Conservation (phyloP, 768 basidiomycete genomes). For the Psilocybe subaeruginosa region DNA sequence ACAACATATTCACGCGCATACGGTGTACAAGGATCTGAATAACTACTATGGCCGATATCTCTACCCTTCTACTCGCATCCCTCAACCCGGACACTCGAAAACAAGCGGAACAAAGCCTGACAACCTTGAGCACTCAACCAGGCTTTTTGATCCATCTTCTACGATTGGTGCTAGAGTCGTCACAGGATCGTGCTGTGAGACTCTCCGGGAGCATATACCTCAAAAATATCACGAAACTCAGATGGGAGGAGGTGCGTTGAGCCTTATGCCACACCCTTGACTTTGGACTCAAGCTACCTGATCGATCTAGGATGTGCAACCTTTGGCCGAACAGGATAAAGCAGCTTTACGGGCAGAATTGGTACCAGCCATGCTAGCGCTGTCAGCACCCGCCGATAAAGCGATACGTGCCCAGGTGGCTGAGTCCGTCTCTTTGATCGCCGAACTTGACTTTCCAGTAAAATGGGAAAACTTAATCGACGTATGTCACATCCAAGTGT, state of each 20-base stretch:
- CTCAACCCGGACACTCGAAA: conserved; percentile 71
- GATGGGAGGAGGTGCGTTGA: conserved; percentile 83
- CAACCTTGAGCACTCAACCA: conserved; percentile 64
- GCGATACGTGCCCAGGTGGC: conserved; percentile 83
- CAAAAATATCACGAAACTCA: conserved; percentile 86
- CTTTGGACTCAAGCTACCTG: conserved; percentile 1
- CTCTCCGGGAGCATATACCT: conserved; percentile 89
- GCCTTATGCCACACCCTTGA: not conserved
- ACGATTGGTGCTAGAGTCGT: conserved; percentile 71
- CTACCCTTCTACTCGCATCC: conserved; percentile 72
- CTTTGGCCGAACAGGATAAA: conserved; percentile 75
- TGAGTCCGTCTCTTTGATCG: conserved; percentile 91
- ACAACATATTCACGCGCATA: conserved; percentile 14
- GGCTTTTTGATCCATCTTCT: conserved; percentile 85
- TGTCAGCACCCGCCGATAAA: conserved; percentile 77
- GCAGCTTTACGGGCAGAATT: conserved; percentile 71
- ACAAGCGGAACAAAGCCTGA: conserved; percentile 80
- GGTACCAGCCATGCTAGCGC: conserved; percentile 88
- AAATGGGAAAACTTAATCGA: conserved; percentile 90
- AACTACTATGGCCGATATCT: conserved; percentile 62
- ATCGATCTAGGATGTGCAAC: conserved; percentile 65
- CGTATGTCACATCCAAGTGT: conserved; percentile 51
- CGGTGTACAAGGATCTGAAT: not conserved
- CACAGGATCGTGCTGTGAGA: conserved; percentile 69
- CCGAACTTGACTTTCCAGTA: conserved; percentile 87